Evolutionary conservation across 148 eudicot species (phyloP).

Genomic region (Cornus suecica): DNA sequence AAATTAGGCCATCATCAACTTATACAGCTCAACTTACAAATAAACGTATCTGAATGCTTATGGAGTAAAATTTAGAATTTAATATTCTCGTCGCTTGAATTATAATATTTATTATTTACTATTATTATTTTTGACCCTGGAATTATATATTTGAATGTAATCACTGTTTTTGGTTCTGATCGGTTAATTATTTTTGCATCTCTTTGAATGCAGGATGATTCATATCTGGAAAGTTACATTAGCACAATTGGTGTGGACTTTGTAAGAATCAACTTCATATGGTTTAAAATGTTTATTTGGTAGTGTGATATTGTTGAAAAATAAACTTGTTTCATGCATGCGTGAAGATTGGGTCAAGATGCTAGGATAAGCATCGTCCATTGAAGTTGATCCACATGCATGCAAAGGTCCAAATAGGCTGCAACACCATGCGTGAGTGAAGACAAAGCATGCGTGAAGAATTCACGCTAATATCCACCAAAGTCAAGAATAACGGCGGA

Average conservation of each 20-base stretch:
- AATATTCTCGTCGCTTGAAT: background rate
- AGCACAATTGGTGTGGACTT: conserved; percentile 60
- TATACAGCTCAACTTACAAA: background rate
- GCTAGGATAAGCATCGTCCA: no score
- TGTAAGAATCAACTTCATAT: conserved; percentile 24
- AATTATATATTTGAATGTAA: background rate
- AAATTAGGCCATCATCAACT: background rate
- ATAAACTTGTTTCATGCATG: no score
- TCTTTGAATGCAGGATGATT: conserved; percentile 45
- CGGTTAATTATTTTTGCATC: background rate
- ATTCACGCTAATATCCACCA: no score
- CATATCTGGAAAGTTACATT: conserved; percentile 55
- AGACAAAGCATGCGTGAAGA: no score
- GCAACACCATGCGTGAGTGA: no score
- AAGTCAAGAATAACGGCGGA: no score
- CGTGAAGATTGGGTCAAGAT: no score
- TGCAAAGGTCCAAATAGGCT: no score
- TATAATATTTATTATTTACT: no score
- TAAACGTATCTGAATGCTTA: background rate
- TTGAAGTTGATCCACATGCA: no score
- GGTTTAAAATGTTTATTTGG: background rate
- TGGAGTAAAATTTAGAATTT: background rate
- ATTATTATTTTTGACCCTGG: background rate
- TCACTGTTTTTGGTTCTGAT: background rate
- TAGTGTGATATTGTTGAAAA: no score